Evolutionary conservation across 108 stramenopile genomes (phyloP), one percentile per base, ranked within the genome.

Genomic region (Nannochloropsis salina): DNA sequence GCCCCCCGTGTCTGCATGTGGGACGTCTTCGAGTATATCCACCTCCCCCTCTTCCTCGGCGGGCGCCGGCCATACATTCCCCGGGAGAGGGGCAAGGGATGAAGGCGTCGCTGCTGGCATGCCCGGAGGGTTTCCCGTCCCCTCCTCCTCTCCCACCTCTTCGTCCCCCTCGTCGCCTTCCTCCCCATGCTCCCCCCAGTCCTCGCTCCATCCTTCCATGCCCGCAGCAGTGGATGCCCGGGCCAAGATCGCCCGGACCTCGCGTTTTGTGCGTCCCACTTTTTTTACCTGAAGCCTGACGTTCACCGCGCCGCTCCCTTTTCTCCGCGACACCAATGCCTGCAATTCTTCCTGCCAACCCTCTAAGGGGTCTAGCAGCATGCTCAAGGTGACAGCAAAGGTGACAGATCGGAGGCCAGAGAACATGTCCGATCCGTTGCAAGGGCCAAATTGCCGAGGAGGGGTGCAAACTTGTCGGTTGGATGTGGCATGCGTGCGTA

Each of bases 331-430:
- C n/a, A 2, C 61, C 8, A 74, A n/a, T n/a, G 61, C 61, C 4
- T n/a, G 20, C 3, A 74, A n/a, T 8, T 74, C 61, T 74, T n/a
- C 20, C 20, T 74, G 61, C 61, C 61, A 74, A n/a, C 20, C 61
- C 61, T 74, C 61, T 2, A 74, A 74, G n/a, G 61, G 61, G n/a
- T 74, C 61, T n/a, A 74, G n/a, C 61, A 74, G 61, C 61, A 74
- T 74, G 61, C 20, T 6, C 61, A 74, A 74, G 61, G 61, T 74
- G 20, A 74, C 61, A 2, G 61, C 61, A 0, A 74, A n/a, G 61
- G 61, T 74, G 20, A n/a, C 61, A 74, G 61, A 74, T 74, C 61
- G 61, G n/a, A 74, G 15, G 61, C 61, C 61, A 3, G 61, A 74
- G 61, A 74, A 74, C 20, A 74, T 15, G 20, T 74, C n/a, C 20